These are phyloP conservation scores for Globisporangium uncinulatum DNA, from an alignment of 352 stramenopile genomes.

Conservation along the genomic window DNA sequence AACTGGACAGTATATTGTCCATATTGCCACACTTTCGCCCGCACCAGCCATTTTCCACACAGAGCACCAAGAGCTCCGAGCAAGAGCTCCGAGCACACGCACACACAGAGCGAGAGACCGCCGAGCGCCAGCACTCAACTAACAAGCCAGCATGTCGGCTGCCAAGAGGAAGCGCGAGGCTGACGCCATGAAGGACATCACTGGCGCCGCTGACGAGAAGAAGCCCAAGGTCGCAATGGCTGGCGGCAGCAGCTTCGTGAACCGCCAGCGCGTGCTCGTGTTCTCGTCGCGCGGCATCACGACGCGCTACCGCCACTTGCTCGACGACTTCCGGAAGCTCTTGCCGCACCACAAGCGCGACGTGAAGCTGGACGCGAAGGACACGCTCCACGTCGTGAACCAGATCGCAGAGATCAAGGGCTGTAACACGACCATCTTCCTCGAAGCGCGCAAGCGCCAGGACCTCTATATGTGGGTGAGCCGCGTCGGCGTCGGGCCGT, in stretches of 20 bases:
- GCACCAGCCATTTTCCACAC: no score
- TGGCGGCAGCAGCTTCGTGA: slow-evolving; percentile 61
- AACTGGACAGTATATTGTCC: no score
- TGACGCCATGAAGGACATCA: slow-evolving; percentile 19
- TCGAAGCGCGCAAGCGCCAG: slow-evolving; percentile 96
- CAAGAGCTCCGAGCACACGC: slow-evolving; percentile 7
- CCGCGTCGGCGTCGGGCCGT: slow-evolving; percentile 93
- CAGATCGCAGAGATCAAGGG: slow-evolving; percentile 98
- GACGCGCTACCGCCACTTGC: slow-evolving; percentile 95
- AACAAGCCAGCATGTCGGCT: slow-evolving; percentile 12
- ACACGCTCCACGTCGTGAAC: slow-evolving; percentile 94
- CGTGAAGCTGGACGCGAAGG: slow-evolving; percentile 97
- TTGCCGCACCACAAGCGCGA: slow-evolving; percentile 99
- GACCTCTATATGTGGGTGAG: slow-evolving; percentile 99
- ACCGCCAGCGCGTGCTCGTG: slow-evolving; percentile 92
- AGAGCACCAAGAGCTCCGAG: neutral
- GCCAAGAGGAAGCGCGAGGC: slow-evolving; percentile 19
- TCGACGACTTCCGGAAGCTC: slow-evolving; percentile 97
- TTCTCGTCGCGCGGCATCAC: slow-evolving; percentile 91
- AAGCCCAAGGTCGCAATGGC: slow-evolving; percentile 32
- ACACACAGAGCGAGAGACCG: slow-evolving; percentile 6
- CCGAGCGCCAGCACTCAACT: neutral
- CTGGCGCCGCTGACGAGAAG: slow-evolving; percentile 24
- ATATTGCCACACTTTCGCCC: no score
- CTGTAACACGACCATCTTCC: slow-evolving; percentile 96